These are phyloP conservation scores for Dujonia santamariae DNA, from an alignment of 1,139 yeast species.

Conservation along the genomic window DNA sequence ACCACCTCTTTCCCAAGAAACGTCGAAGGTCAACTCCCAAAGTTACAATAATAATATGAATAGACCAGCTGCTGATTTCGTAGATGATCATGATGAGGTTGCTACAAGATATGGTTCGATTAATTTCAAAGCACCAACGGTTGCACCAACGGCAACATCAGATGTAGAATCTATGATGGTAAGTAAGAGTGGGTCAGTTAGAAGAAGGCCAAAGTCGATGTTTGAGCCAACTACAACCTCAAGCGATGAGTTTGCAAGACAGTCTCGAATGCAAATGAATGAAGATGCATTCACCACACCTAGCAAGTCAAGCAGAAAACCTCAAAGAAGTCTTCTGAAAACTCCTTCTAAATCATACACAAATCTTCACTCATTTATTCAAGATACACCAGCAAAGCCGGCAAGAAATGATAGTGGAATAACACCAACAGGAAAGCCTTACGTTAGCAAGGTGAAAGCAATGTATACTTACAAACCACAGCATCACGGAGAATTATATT, in stretches of 20 bases:
- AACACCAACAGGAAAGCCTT: slow-evolving; percentile 37
- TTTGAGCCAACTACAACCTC: slow-evolving; percentile 13
- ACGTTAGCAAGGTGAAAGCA: slow-evolving; percentile 61
- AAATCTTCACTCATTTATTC: slow-evolving; percentile 26
- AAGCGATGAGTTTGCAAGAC: no score
- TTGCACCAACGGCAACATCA: slow-evolving; percentile 6
- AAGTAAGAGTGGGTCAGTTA: slow-evolving; percentile 11
- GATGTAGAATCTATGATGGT: slow-evolving; percentile 8
- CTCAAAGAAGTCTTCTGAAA: slow-evolving; percentile 22
- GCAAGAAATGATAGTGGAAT: slow-evolving; percentile 9
- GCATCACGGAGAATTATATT: slow-evolving; percentile 74
- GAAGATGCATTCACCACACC: slow-evolving; percentile 2
- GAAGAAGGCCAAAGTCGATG: slow-evolving; percentile 44
- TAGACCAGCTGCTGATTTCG: slow-evolving; percentile 23
- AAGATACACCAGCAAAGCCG: slow-evolving; percentile 9
- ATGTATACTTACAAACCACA: slow-evolving; percentile 71
- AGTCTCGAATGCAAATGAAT: not conserved
- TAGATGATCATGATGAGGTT: slow-evolving; percentile 35
- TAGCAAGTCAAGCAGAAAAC: slow-evolving; percentile 7
- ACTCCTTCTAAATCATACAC: slow-evolving; percentile 32
- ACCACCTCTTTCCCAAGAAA: no score
- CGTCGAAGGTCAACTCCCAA: slow-evolving; percentile 3
- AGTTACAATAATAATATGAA: not conserved
- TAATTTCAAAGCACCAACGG: slow-evolving; percentile 17
- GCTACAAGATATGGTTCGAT: slow-evolving; percentile 41